Percentiles rank a stretch among this genome's conserved stretches.
phyloP scores from a whole-genome alignment of 441 rosid species.

The Euphorbia schlechtendalii region DNA sequence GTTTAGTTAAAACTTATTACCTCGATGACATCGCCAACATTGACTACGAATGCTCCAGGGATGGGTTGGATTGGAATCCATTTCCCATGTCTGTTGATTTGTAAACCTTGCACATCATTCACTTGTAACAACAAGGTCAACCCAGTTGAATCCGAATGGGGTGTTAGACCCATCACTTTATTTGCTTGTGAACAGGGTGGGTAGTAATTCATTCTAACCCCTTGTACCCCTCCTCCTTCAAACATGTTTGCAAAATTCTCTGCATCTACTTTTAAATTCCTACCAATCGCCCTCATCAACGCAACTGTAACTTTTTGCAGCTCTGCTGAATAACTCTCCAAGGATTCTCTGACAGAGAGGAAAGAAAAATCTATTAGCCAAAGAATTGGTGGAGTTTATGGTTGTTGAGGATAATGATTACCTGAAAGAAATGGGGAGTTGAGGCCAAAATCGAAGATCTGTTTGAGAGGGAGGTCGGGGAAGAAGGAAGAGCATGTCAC shows the following conservation, averaged over 20 bases:
- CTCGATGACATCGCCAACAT: slow-evolving; percentile 41
- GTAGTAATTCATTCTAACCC: slow-evolving; percentile 39
- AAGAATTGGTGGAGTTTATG: background rate
- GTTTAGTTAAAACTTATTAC: slow-evolving; percentile 10
- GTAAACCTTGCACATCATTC: slow-evolving; percentile 36
- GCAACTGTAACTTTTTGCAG: slow-evolving; percentile 18
- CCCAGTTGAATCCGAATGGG: slow-evolving; percentile 40
- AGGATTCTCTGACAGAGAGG: slow-evolving; percentile 17
- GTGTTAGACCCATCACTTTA: slow-evolving; percentile 30
- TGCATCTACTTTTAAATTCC: slow-evolving; percentile 28
- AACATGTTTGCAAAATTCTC: slow-evolving; percentile 23
- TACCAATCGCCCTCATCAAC: slow-evolving; percentile 27
- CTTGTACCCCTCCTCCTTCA: slow-evolving; percentile 25
- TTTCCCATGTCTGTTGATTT: slow-evolving; percentile 34
- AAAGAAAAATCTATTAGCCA: no score
- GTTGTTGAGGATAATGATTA: background rate
- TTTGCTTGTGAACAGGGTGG: slow-evolving; percentile 30
- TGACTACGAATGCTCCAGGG: slow-evolving; percentile 34
- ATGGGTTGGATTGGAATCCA: slow-evolving; percentile 36
- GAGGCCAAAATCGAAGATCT: slow-evolving; percentile 17
- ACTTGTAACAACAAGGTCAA: slow-evolving; percentile 33
- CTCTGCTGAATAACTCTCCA: slow-evolving; percentile 28
- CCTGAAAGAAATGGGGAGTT: slow-evolving; percentile 5
- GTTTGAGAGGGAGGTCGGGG: slow-evolving; percentile 23
- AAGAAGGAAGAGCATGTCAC: slow-evolving; percentile 38